These are phyloP conservation scores for Plasmodium relictum DNA, from an alignment of 169 alveolate species.

Conservation along the genomic window DNA sequence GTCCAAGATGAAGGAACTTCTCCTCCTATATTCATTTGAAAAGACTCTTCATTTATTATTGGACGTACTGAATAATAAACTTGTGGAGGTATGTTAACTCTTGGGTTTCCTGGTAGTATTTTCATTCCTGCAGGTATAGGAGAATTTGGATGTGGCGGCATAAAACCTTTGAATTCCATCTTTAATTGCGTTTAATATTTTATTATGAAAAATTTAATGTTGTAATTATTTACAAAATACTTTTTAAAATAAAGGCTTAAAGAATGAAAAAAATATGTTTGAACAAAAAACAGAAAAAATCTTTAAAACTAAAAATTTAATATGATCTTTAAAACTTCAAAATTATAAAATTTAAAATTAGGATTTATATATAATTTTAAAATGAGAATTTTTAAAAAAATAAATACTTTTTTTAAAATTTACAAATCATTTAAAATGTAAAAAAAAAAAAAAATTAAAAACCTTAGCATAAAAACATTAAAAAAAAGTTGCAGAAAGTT, in stretches of 20 bases:
- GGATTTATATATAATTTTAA: background rate
- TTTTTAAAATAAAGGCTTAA: background rate
- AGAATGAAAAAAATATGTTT: conserved; percentile 1
- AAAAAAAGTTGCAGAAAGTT: conserved; percentile 6
- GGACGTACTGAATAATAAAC: conserved; percentile 39
- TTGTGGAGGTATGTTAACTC: conserved; percentile 33
- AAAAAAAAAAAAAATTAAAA: conserved; percentile 2
- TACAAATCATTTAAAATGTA: background rate
- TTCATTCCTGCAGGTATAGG: conserved; percentile 64
- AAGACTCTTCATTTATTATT: conserved; percentile 60
- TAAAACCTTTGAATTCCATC: conserved; percentile 64
- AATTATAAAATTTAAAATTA: conserved; percentile 29
- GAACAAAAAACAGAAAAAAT: background rate
- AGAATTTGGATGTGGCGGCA: conserved; percentile 45
- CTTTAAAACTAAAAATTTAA: conserved; percentile 20
- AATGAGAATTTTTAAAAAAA: conserved; percentile 17
- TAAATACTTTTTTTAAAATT: conserved; percentile 5
- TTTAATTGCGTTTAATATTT: background rate
- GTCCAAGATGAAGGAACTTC: conserved; percentile 71
- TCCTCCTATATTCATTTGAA: conserved; percentile 73
- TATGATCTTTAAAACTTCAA: conserved; percentile 14
- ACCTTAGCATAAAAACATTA: conserved; percentile 10
- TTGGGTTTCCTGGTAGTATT: conserved; percentile 52
- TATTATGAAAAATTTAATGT: conserved; percentile 5
- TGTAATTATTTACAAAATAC: background rate